These are phyloP conservation scores for Leucocoprinus leucothites DNA, from an alignment of 768 basidiomycete species.

Conservation along the genomic window DNA sequence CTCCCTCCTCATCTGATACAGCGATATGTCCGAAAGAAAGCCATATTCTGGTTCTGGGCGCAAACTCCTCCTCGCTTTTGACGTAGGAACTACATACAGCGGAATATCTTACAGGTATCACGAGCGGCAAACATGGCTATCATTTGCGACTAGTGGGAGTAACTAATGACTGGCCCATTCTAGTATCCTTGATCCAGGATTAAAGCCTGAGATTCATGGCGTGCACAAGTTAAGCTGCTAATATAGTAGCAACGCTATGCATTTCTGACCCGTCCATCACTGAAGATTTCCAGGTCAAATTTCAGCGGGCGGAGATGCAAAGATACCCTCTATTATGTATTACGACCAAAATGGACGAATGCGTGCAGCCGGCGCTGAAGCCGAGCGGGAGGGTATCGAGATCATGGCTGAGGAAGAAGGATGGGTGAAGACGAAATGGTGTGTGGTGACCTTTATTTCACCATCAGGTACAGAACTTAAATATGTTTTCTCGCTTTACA, in stretches of 20 bases:
- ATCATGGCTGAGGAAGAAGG: conserved; percentile 37
- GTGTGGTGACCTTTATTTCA: neutral
- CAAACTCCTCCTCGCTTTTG: conserved; percentile 13
- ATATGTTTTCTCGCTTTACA: conserved; percentile 14
- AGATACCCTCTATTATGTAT: conserved; percentile 43
- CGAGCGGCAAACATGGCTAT: neutral
- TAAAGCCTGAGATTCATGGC: neutral
- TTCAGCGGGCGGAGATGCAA: conserved; percentile 34
- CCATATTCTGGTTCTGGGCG: conserved; percentile 6
- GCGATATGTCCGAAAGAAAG: neutral
- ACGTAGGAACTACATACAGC: conserved; percentile 16
- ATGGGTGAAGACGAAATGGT: conserved; percentile 46
- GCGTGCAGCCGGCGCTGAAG: conserved; percentile 41
- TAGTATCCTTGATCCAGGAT: conserved; percentile 1
- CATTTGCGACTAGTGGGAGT: no score
- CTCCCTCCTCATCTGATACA: neutral
- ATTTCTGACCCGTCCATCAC: neutral
- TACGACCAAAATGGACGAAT: conserved; percentile 36
- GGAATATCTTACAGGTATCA: conserved; percentile 15
- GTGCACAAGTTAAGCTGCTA: neutral
- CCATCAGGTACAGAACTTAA: neutral
- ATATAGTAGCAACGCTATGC: neutral
- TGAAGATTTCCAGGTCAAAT: conserved; percentile 42
- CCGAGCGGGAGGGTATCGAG: conserved; percentile 30
- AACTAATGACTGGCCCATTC: no score